Conservation (phyloP, 129 eudicot genomes). For the Lactuca saligna region DNA sequence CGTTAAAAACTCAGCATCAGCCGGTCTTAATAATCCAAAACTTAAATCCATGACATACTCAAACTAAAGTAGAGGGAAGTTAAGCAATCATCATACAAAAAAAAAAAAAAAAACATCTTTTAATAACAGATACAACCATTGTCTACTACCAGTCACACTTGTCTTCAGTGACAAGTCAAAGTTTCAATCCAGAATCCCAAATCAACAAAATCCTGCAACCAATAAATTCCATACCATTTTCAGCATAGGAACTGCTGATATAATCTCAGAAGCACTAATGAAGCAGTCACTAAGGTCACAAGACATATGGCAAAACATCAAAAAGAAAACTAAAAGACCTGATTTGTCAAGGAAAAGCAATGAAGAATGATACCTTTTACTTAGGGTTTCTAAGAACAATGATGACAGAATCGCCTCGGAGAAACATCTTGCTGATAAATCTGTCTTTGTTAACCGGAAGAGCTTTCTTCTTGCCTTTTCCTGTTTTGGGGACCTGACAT, state of each 20-base stretch:
- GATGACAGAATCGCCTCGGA: conserved; percentile 94
- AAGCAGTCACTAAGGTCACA: too few relatives aligned
- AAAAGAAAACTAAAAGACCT: not conserved
- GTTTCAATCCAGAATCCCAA: not conserved
- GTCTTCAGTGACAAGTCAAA: conserved; percentile 10
- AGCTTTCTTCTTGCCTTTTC: conserved; percentile 97
- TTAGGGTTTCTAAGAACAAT: conserved; percentile 92
- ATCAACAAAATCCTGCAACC: conserved; percentile 22
- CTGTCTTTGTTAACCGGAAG: conserved; percentile 88
- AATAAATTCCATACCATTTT: not conserved
- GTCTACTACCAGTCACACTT: conserved; percentile 2
- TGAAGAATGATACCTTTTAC: conserved; percentile 42
- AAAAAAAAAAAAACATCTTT: not conserved
- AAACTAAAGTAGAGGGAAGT: conserved; percentile 11
- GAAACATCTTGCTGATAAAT: conserved; percentile 96
- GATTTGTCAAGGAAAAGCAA: not conserved
- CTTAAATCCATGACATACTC: conserved; percentile 12
- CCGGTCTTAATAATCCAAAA: not conserved
- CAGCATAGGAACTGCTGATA: too few relatives aligned
- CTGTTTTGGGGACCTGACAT: conserved; percentile 83
- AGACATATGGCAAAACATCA: not conserved
- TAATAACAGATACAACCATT: conserved; percentile 18
- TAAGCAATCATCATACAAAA: conserved; percentile 9
- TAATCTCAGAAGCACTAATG: too few relatives aligned
- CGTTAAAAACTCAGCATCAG: too few relatives aligned